phyloP scores from a whole-genome alignment of 179 eudicot genomes.

The Beta lomatogona region DNA sequence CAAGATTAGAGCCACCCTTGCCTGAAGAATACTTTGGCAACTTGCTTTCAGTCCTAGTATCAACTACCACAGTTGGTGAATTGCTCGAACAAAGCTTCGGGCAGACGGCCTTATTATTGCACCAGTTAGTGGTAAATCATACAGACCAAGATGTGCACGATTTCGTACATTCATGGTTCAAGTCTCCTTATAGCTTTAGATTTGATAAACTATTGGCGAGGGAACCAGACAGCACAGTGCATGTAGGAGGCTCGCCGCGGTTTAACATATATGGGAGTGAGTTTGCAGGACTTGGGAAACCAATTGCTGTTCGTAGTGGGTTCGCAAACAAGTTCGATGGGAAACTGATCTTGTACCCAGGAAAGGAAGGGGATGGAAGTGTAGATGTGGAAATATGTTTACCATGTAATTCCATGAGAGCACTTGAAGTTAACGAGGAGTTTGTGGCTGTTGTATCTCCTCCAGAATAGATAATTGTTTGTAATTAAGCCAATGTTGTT shows the following conservation, averaged over 20 bases:
- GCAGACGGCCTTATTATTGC: constrained; percentile 11
- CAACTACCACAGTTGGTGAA: background rate
- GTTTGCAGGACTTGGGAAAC: constrained; percentile 27
- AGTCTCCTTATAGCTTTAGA: constrained; percentile 10
- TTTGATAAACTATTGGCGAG: background rate
- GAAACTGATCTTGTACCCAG: constrained; percentile 13
- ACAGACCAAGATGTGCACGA: background rate
- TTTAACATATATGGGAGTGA: constrained; percentile 33
- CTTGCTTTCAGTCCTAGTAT: background rate
- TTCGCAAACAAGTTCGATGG: constrained; percentile 18
- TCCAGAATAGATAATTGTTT: background rate
- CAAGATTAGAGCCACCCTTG: constrained; percentile 38
- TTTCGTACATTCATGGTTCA: constrained; percentile 3
- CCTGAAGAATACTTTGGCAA: constrained; percentile 27
- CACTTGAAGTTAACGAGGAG: constrained; percentile 25
- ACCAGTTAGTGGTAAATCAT: constrained; percentile 10
- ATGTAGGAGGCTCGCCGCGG: constrained; percentile 25
- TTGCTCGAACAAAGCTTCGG: constrained; percentile 16
- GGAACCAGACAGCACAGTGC: background rate
- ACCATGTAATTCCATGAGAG: constrained; percentile 15
- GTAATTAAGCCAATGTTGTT: too few relatives aligned
- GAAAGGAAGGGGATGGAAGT: constrained; percentile 26
- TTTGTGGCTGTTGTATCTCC: constrained; percentile 17
- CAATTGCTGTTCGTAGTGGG: constrained; percentile 28
- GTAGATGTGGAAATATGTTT: constrained; percentile 26